These are phyloP conservation scores for Trichophyton schoenleinii DNA, from an alignment of 2,329 filamentous ascomycete species.

Conservation along the genomic window DNA sequence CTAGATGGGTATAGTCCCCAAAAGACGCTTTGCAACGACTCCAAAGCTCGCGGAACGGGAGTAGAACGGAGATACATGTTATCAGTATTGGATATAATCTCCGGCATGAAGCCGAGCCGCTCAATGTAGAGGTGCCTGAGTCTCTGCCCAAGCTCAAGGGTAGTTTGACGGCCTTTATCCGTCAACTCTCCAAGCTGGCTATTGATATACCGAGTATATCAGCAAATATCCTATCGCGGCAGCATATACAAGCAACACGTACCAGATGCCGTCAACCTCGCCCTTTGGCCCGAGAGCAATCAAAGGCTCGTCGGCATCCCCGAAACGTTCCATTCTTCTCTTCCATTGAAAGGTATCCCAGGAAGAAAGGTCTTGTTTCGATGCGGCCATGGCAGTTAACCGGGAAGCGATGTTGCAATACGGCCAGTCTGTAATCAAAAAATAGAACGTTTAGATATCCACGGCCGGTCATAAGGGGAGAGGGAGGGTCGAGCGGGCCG, in stretches of 20 bases:
- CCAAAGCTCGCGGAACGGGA: constrained; percentile 60
- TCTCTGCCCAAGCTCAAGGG: constrained; percentile 54
- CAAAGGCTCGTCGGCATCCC: constrained; percentile 53
- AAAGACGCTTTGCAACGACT: constrained; percentile 65
- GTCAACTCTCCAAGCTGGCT: constrained; percentile 55
- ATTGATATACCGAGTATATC: neutral
- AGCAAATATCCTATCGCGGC: neutral
- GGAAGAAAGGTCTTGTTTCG: constrained; percentile 38
- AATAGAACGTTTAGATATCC: constrained; percentile 5
- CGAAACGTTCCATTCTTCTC: constrained; percentile 73
- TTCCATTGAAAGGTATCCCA: constrained; percentile 52
- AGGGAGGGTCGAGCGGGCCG: constrained; percentile 13
- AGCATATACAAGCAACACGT: constrained; percentile 19
- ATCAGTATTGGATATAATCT: constrained; percentile 42
- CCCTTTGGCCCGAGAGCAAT: constrained; percentile 55
- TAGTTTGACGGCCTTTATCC: constrained; percentile 60
- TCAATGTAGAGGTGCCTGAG: constrained; percentile 62
- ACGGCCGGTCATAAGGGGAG: constrained; percentile 1
- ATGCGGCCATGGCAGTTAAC: constrained; percentile 51
- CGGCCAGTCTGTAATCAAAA: constrained; percentile 53
- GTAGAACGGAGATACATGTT: constrained; percentile 63
- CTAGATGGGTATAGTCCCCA: constrained; percentile 58
- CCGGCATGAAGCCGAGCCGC: constrained; percentile 59
- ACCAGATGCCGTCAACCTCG: constrained; percentile 70
- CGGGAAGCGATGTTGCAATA: constrained; percentile 71